These are phyloP conservation scores for Xylaria acuta DNA, from an alignment of 495 filamentous ascomycete species.

Conservation along the genomic window DNA sequence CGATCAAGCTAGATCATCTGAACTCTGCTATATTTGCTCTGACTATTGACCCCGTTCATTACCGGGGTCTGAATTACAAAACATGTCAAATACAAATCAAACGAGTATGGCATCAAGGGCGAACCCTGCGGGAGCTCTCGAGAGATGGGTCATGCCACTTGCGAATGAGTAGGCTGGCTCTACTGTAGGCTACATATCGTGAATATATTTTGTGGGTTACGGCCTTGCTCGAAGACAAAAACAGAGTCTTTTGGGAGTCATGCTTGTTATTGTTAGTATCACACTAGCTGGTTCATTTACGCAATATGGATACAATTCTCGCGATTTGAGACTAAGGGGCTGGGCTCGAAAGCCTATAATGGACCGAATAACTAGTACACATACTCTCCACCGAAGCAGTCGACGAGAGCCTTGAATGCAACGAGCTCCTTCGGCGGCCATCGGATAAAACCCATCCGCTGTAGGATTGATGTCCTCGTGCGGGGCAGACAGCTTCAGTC, in stretches of 20 bases:
- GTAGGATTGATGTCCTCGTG: background rate
- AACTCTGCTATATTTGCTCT: conserved; percentile 18
- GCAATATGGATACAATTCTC: background rate
- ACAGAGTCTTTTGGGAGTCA: background rate
- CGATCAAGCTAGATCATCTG: conserved; percentile 18
- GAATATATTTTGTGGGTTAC: background rate
- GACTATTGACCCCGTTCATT: background rate
- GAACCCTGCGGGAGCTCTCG: background rate
- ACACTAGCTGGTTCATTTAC: background rate
- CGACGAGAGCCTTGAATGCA: background rate
- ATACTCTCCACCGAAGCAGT: background rate
- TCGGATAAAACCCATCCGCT: background rate
- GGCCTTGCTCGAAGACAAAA: background rate
- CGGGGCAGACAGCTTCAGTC: background rate
- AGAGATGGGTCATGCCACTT: background rate
- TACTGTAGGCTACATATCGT: background rate
- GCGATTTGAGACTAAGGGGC: background rate
- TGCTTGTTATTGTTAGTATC: background rate
- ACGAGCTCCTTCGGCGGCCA: background rate
- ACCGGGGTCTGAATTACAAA: background rate
- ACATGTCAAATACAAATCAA: conserved; percentile 15
- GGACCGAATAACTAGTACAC: background rate
- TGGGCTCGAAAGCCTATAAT: background rate
- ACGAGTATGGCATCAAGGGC: conserved; percentile 1
- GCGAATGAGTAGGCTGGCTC: background rate